phyloP scores from a whole-genome alignment of 2,329 filamentous ascomycete genomes.

The Cladorrhinum sp. region DNA sequence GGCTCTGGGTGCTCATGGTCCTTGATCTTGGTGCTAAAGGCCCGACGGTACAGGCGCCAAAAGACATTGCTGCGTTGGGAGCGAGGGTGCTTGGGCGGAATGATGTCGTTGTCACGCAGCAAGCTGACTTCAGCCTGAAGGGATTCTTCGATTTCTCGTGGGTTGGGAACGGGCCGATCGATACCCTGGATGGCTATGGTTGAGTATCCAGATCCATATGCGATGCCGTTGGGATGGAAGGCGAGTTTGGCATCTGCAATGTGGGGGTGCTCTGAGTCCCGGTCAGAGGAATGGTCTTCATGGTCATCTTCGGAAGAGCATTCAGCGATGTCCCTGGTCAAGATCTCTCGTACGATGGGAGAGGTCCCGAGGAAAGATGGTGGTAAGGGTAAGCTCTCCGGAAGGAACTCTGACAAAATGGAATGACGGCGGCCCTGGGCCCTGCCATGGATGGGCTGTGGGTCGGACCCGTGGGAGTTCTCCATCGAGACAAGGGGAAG shows the following conservation, averaged over 20 bases:
- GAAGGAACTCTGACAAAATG: conserved; percentile 20
- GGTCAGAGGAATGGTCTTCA: neutral
- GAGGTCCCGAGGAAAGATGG: conserved; percentile 22
- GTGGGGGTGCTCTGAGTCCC: neutral
- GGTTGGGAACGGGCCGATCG: conserved; percentile 26
- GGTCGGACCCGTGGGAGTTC: neutral
- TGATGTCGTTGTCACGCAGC: conserved; percentile 12
- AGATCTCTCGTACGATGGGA: conserved; percentile 24
- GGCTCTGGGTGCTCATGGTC: conserved; percentile 11
- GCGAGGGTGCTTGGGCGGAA: conserved; percentile 3
- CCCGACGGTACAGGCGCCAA: conserved; percentile 6
- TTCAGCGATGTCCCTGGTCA: conserved; percentile 24
- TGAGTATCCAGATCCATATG: conserved; percentile 25
- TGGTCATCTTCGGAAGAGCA: conserved; percentile 23
- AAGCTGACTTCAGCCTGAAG: conserved; percentile 19
- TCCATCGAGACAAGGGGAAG: neutral
- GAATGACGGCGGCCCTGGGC: conserved; percentile 18
- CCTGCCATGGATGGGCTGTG: conserved; percentile 10
- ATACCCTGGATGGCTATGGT: conserved; percentile 23
- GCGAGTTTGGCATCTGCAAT: conserved; percentile 21
- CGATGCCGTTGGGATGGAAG: conserved; percentile 28
- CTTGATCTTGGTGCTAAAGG: conserved; percentile 13
- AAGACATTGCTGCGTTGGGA: neutral
- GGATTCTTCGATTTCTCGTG: conserved; percentile 26
- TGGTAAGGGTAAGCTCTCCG: conserved; percentile 17